Base-by-base conservation (phyloP, 2,329 filamentous ascomycete species). In the Fusarium nurragi region DNA sequence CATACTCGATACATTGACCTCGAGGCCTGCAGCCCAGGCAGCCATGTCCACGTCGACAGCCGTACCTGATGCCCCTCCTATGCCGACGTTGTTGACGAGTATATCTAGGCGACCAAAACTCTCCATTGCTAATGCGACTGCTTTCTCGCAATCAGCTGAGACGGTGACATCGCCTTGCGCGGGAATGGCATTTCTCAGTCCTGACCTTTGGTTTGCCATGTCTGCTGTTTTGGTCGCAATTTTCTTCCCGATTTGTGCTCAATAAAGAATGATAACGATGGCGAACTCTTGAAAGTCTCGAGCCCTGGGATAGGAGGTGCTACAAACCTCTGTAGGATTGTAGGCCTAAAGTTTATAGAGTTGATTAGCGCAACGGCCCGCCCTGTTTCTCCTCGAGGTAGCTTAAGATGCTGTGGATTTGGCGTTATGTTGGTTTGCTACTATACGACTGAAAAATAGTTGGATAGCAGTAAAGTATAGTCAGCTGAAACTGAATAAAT, bases 1-100 rank as follows among this genome's bases (percentile, higher is more conserved):
- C 87, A 90, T 90, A 66, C 84, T 87, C 6, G 81, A 82, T 5
- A 90, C 85, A 67, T 90, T 90, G 43, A 89, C 77, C 40, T 87
- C 80, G 52, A 90, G 79, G 0, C 83, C 81, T 47, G 79, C 79
- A 0, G 82, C 78, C 86, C 86, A 91, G 12, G 80, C 77, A 0
- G 73, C 80, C 78, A 88, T 83, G 67, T 90, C 85, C 1, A 89
- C 83, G 0, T 87, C 83, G 3, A 86, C 78, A 0, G 87, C 87
- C 3, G 84, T 88, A 0, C 88, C 88, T 2, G 75, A 54, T 0
- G 86, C 82, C 0, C 88, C 88, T 5, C 80, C 79, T 19, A 90
- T 77, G 0, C 88, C 89, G 3, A 90, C 88, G 54, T 86, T 87
- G 69, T 90, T 90, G 32, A 90, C 77, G 1, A 90, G 76, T 38